Evolutionary conservation across 2,329 filamentous ascomycete species (phyloP).

Genomic region (Leptodontidium sp.): DNA sequence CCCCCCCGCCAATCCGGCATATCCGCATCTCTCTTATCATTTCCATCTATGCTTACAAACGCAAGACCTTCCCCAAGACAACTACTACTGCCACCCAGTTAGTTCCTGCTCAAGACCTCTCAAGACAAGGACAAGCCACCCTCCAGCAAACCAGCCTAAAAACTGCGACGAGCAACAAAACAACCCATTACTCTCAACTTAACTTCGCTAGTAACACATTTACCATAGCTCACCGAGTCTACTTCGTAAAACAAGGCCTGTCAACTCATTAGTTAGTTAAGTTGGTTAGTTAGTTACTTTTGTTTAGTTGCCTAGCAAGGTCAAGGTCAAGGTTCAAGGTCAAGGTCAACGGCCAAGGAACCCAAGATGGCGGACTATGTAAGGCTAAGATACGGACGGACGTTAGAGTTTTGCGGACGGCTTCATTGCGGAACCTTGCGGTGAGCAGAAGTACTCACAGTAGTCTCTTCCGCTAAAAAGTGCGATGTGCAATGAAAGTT

Average conservation of each 20-base stretch:
- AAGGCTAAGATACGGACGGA: background rate
- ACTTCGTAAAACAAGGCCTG: background rate
- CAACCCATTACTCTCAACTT: background rate
- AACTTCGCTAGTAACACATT: too few relatives aligned
- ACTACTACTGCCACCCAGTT: too few relatives aligned
- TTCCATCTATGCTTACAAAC: too few relatives aligned
- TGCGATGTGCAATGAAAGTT: slow-evolving; percentile 28
- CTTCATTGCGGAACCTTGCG: background rate
- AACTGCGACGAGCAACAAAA: slow-evolving; percentile 12
- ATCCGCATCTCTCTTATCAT: too few relatives aligned
- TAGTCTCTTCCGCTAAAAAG: slow-evolving; percentile 20
- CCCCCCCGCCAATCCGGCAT: too few relatives aligned
- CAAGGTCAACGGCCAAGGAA: background rate
- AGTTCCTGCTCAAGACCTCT: too few relatives aligned
- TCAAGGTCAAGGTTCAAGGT: background rate
- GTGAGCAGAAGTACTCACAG: background rate
- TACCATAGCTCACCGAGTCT: too few relatives aligned
- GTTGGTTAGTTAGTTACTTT: too few relatives aligned
- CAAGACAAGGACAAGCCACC: too few relatives aligned
- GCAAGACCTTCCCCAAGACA: too few relatives aligned
- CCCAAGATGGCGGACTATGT: background rate
- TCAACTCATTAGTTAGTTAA: background rate
- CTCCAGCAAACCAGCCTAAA: background rate
- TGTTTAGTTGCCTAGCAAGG: too few relatives aligned
- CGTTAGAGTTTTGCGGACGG: background rate